Conservation (phyloP, 176 grass and related monocot species). For the Musa schizocarpa region DNA sequence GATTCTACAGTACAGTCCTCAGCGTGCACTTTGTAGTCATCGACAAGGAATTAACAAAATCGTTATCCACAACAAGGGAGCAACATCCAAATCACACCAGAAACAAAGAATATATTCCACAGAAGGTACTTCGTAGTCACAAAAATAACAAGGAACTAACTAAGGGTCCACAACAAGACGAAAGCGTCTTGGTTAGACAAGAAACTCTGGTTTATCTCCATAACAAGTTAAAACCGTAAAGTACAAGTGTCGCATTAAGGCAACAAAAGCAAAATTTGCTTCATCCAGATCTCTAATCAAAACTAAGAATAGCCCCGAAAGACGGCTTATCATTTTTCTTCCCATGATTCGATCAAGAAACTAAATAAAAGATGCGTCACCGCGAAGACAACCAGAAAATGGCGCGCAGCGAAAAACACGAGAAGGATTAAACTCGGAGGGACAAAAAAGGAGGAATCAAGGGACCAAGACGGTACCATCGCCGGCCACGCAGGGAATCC, state of each 20-base stretch:
- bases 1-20: too few species aligned
- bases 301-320: not conserved
- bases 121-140: not conserved
- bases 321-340: not conserved
- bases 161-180: not conserved
- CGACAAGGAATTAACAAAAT: not conserved
- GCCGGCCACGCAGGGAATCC: constrained; percentile 96
- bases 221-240: not conserved
- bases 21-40: not conserved
- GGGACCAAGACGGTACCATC: constrained; percentile 37
- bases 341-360: not conserved
- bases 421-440: constrained; percentile 22
- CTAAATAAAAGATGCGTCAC: too few species aligned
- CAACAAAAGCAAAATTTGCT: not conserved
- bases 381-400: not conserved
- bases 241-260: not conserved
- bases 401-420: not conserved
- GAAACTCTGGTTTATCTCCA: not conserved
- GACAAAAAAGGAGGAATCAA: not conserved
- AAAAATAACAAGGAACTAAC: not conserved
- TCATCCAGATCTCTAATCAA: not conserved
- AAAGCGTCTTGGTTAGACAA: not conserved
- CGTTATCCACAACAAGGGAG: not conserved
- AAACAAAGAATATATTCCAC: not conserved
- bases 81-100: not conserved